These are phyloP conservation scores for Teunomyces aglyptinius DNA, from an alignment of 805 yeast genomes.

Conservation along the genomic window DNA sequence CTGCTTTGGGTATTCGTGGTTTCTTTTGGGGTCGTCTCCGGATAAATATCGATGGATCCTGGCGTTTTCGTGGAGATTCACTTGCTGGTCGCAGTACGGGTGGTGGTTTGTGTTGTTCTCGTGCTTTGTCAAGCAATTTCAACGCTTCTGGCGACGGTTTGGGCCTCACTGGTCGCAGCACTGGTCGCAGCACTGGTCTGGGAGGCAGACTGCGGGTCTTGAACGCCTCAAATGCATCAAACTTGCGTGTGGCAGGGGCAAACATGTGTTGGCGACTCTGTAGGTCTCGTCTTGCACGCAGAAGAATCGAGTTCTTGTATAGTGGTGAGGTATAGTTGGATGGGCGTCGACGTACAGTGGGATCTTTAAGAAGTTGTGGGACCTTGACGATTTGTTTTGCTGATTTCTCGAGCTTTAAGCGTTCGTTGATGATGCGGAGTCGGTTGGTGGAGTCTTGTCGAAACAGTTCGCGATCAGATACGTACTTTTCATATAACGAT, in stretches of 20 bases:
- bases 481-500: conserved; percentile 38
- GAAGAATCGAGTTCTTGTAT: conserved; percentile 26
- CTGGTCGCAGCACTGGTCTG: not conserved
- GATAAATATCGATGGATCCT: conserved; percentile 10
- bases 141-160: conserved; percentile 1
- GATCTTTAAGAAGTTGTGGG: conserved; percentile 26
- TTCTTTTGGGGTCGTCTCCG: conserved; percentile 8
- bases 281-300: conserved; percentile 36
- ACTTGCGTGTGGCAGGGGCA: conserved; percentile 8
- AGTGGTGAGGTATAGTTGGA: conserved; percentile 3
- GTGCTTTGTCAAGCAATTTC: not conserved
- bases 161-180: not conserved
- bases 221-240: conserved; percentile 27
- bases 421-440: conserved; percentile 41
- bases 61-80: not conserved
- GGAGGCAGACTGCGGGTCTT: conserved; percentile 4
- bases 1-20: conserved; percentile 3
- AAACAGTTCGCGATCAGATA: conserved; percentile 41
- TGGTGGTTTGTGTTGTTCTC: not conserved
- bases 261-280: conserved; percentile 35
- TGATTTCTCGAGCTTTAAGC: conserved; percentile 38
- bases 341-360: conserved; percentile 20
- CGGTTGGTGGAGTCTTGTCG: conserved; percentile 44
- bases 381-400: conserved; percentile 30
- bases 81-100: not conserved